Evolutionary conservation across 768 basidiomycete genomes (phyloP), one percentile per base, ranked within the genome.

Genomic region (Podaxis sp.): DNA sequence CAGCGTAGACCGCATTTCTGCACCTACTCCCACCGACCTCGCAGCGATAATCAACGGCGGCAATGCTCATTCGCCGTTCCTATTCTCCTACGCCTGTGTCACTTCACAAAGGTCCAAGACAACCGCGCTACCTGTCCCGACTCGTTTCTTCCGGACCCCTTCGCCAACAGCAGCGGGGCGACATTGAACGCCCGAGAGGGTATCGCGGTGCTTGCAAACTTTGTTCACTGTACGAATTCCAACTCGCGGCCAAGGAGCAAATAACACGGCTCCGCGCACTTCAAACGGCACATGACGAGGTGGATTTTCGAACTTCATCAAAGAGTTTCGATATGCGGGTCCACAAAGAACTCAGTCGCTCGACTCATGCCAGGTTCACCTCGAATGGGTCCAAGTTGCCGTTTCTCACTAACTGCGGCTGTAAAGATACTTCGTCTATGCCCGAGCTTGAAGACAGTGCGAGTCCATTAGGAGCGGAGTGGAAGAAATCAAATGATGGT

Each of bases 241-340:
- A 66, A 37, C 57, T 70, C 4, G 50, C 59, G 13, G 57, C 66
- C 10, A 46, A 63, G 13, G 51, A 64, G 36, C 67, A 71, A 44
- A 57, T 73, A 5, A 3, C 25, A 14, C 57, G 57, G 18, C 51
- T 70, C 21, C 57, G 66, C 38, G 68, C 67, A 7, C 55, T 73
- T 18, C 65, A 66, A 50, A 47, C 65, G 13, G 63, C 66, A 0
- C 66, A 65, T 44, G 66, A 67, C 32, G 64, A 67, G 6, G 6
- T 67, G 23, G 14, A 35, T 16, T 46, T 11, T 40, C 42, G 23
- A n/a, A 9, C 47, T 14, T 27, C 46, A 16, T 25, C 16, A 5
- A 47, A 42, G 32, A 9, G 32, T 18, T 46, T 32, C n/a, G 53
- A 62, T 58, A 21, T 7, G 50, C 18, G 27, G 7, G 50, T 38